phyloP scores from a whole-genome alignment of 805 yeast species.

The Teunomyces lycoperdinae region DNA sequence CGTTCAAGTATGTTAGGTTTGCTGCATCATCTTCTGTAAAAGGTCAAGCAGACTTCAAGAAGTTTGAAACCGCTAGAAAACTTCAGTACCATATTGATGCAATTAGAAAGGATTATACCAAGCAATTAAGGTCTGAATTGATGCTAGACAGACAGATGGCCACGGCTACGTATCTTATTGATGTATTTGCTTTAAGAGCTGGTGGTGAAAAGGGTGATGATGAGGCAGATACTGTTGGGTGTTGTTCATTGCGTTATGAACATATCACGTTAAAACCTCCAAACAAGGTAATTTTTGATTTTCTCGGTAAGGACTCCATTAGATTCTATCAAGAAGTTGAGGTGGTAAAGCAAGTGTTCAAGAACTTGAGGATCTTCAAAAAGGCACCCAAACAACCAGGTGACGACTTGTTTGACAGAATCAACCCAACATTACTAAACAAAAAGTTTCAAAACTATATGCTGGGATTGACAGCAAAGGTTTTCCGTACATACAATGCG shows the following conservation, averaged over 20 bases:
- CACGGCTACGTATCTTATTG: slow-evolving; percentile 89
- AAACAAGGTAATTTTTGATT: slow-evolving; percentile 80
- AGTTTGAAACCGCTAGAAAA: slow-evolving; percentile 91
- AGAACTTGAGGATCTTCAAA: slow-evolving; percentile 82
- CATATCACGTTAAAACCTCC: slow-evolving; percentile 87
- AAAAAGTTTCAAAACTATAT: slow-evolving; percentile 85
- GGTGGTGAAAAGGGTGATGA: slow-evolving; percentile 98
- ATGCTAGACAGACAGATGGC: slow-evolving; percentile 92
- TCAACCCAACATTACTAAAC: slow-evolving; percentile 79
- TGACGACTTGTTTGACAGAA: slow-evolving; percentile 87
- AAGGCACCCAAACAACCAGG: slow-evolving; percentile 88
- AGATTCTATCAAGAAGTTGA: slow-evolving; percentile 89
- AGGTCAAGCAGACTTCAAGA: slow-evolving; percentile 86
- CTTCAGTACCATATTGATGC: slow-evolving; percentile 67
- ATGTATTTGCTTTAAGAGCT: slow-evolving; percentile 91
- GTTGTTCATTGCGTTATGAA: slow-evolving; percentile 90
- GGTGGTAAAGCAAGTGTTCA: slow-evolving; percentile 89
- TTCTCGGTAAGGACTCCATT: slow-evolving; percentile 93
- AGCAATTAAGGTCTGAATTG: slow-evolving; percentile 63
- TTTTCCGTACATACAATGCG: slow-evolving; percentile 96
- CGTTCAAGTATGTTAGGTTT: slow-evolving; percentile 83
- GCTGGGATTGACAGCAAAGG: slow-evolving; percentile 94
- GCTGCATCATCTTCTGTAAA: slow-evolving; percentile 89
- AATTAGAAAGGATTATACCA: slow-evolving; percentile 73
- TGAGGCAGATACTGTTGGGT: slow-evolving; percentile 97